Base-by-base conservation (phyloP, 1,284 basidiomycete species). In the Puccinia triticina region DNA sequence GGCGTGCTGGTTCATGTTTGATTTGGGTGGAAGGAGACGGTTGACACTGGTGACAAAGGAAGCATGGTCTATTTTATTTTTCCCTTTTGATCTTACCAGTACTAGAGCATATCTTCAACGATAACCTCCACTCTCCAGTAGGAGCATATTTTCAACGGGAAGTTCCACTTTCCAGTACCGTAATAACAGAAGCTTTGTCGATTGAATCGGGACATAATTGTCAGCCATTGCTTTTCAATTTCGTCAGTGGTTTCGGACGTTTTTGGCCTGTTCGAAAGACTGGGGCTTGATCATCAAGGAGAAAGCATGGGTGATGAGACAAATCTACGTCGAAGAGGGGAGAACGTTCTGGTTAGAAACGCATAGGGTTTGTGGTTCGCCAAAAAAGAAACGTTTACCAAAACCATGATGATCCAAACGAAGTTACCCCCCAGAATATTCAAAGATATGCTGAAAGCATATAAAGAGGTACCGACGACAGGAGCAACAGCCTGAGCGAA, bases 401-500 rank as follows among this genome's bases (percentile, higher is more conserved):
- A 66, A n/a, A 57, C 34, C 37, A 77, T 18, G 37, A 77, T 29
- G 29, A 77, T 37, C 76, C 76, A 77, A 26, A 77, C 61, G 21
- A 77, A 40, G 34, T 77, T 66, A 53, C 76, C 61, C 7, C 61
- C 76, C 43, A 64, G 46, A 26, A 77, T 29, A 34, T 67, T 48
- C n/a, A n/a, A 21, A 26, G 59, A 67, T 8, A 77, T 55, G 46
- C 76, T 77, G 40, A 77, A 34, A 46, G 76, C 76, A 61, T 64
- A 77, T n/a, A 77, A 53, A 29, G 76, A 77, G 21, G 76, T 64
- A 26, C 76, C 76, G 21, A 66, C 23, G 7, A 77, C 66, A 34
- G 76, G 76, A 26, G 59, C 76, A 21, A 77, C 37, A 48, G 76
- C 76, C 37, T 77, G 76, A 21, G 59, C 76, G 14, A 77, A 77